These are phyloP conservation scores for Fennellomyces sp. DNA, from an alignment of 371 early-diverging fungal genomes.

Conservation along the genomic window DNA sequence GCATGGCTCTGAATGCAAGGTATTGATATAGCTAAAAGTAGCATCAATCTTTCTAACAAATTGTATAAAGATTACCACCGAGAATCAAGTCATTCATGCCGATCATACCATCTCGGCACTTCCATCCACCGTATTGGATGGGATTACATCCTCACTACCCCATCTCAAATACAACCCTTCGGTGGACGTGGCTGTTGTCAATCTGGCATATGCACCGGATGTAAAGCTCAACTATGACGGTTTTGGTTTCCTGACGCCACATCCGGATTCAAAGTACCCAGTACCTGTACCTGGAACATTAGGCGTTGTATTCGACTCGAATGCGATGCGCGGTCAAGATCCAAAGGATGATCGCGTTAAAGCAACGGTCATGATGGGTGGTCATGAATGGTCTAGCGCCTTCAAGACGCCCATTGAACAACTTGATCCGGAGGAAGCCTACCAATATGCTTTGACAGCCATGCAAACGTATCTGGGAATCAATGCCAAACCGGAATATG, in stretches of 20 bases:
- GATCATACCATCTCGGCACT: constrained; percentile 74
- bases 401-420: constrained; percentile 31
- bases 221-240: constrained; percentile 65
- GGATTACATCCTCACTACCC: constrained; percentile 29
- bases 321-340: constrained; percentile 73
- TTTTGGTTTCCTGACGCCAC: constrained; percentile 91
- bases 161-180: constrained; percentile 62
- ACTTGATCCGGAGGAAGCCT: constrained; percentile 31
- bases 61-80: constrained; percentile 29
- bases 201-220: constrained; percentile 65
- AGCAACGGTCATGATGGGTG: constrained; percentile 93
- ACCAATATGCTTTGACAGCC: constrained; percentile 30
- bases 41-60: too few relatives aligned
- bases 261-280: constrained; percentile 43
- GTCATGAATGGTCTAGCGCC: constrained; percentile 68
- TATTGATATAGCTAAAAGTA: too few relatives aligned
- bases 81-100: constrained; percentile 27
- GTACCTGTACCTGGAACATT: constrained; percentile 61
- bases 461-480: constrained; percentile 63
- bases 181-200: constrained; percentile 90
- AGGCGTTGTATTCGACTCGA: constrained; percentile 93
- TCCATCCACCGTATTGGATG: constrained; percentile 53
- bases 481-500: constrained; percentile 49
- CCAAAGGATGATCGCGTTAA: constrained; percentile 50
- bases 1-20: constrained; percentile 20